Percentiles rank a stretch among this genome's conserved stretches.
Evolutionary conservation across 148 eudicot genomes (phyloP).

Genomic region (Nepenthes mirabilis): DNA sequence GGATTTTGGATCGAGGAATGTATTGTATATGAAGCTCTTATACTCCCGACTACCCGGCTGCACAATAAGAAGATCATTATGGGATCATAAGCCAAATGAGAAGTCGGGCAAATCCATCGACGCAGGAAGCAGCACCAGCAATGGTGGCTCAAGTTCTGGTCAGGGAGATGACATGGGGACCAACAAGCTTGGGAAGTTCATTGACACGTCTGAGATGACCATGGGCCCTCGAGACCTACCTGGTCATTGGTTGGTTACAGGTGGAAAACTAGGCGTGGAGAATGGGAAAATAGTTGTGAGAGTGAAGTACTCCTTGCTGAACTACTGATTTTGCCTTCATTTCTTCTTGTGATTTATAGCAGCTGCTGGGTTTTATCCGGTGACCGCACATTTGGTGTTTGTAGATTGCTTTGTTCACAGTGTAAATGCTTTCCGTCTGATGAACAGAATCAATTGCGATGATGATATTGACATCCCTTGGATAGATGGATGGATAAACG

Average conservation of each 20-base stretch:
- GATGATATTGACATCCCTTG: too few relatives aligned
- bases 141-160: slow-evolving; percentile 23
- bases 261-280: slow-evolving; percentile 85
- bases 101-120: slow-evolving; percentile 14
- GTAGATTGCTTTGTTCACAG: too few relatives aligned
- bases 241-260: slow-evolving; percentile 92
- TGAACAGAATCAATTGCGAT: too few relatives aligned
- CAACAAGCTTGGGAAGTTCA: slow-evolving; percentile 60
- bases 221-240: slow-evolving; percentile 80
- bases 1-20: slow-evolving; percentile 92
- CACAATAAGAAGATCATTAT: slow-evolving; percentile 67
- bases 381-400: too few relatives aligned
- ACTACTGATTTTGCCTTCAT: slow-evolving; percentile 31
- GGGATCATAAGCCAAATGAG: slow-evolving; percentile 64
- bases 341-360: background rate
- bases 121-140: slow-evolving; percentile 7
- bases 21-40: slow-evolving; percentile 75
- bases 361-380: background rate
- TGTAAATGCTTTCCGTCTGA: too few relatives aligned
- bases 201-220: slow-evolving; percentile 72
- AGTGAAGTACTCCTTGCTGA: slow-evolving; percentile 79
- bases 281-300: slow-evolving; percentile 79
- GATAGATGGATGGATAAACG: too few relatives aligned
- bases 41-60: slow-evolving; percentile 78
- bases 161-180: slow-evolving; percentile 17